Evolutionary conservation across 495 filamentous ascomycete species (phyloP).

Genomic region (Neurospora sp.): DNA sequence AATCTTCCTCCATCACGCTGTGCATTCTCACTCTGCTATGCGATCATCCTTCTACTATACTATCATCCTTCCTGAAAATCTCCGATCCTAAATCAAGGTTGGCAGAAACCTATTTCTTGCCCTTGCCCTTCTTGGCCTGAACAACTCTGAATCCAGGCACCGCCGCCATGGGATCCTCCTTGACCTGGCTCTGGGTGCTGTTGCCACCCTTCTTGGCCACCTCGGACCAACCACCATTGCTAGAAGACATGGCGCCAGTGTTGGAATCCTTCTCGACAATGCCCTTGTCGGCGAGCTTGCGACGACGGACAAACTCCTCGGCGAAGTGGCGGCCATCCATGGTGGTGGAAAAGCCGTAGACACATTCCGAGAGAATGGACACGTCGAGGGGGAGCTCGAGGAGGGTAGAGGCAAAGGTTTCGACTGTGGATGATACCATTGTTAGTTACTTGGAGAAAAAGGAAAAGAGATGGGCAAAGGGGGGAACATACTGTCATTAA

Average conservation of each 20-base stretch:
- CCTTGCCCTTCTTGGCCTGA: constrained; percentile 76
- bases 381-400: constrained; percentile 63
- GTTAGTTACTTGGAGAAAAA: constrained; percentile 7
- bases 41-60: not conserved
- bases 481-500: constrained; percentile 35
- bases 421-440: constrained; percentile 34
- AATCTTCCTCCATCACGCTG: not conserved
- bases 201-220: constrained; percentile 78
- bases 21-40: not conserved
- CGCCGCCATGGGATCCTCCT: constrained; percentile 34
- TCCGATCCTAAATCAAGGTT: not conserved
- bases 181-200: constrained; percentile 10
- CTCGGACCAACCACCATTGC: constrained; percentile 81
- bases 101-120: constrained; percentile 36
- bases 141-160: constrained; percentile 76
- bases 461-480: not conserved
- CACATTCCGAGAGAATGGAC: constrained; percentile 75
- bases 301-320: constrained; percentile 86
- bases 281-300: constrained; percentile 84
- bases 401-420: constrained; percentile 68
- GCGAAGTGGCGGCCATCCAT: constrained; percentile 89
- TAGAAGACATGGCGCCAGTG: constrained; percentile 32
- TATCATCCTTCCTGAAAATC: not conserved
- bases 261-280: constrained; percentile 51
- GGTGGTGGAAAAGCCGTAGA: constrained; percentile 74